A percentile compares a stretch with the other conserved stretches of the same genome.
Evolutionary conservation across 768 basidiomycete species (phyloP).

Genomic region (Boletus pseudopeckii): DNA sequence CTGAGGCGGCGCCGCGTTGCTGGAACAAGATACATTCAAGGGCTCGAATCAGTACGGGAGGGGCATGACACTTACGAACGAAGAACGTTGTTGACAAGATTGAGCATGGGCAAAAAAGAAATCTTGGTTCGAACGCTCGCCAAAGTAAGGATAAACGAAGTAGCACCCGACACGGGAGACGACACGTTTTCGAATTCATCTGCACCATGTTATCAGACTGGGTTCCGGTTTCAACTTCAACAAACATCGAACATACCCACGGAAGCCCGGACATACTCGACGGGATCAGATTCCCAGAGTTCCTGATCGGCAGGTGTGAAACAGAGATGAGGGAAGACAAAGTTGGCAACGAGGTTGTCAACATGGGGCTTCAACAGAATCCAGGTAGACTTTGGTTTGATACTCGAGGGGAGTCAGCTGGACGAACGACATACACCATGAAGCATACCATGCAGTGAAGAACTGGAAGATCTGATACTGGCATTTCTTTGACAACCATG

Average conservation of each 20-base stretch:
- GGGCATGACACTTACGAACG: slow-evolving; percentile 45
- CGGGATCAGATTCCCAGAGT: slow-evolving; percentile 77
- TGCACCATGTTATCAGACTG: slow-evolving; percentile 26
- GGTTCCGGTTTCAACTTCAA: background rate
- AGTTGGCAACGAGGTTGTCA: slow-evolving; percentile 69
- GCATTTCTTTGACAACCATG: slow-evolving; percentile 80
- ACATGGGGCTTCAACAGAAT: slow-evolving; percentile 81
- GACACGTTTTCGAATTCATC: slow-evolving; percentile 82
- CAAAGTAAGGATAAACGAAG: slow-evolving; percentile 74
- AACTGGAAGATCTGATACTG: slow-evolving; percentile 82
- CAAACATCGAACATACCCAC: slow-evolving; percentile 49
- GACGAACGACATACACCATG: background rate
- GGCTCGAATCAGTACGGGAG: background rate
- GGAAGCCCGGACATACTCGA: slow-evolving; percentile 75
- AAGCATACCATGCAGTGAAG: slow-evolving; percentile 78
- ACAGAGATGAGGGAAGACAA: slow-evolving; percentile 83
- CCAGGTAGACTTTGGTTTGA: slow-evolving; percentile 95
- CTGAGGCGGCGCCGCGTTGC: slow-evolving; percentile 55
- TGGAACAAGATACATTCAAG: slow-evolving; percentile 16
- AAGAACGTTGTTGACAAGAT: slow-evolving; percentile 73
- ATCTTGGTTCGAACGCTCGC: slow-evolving; percentile 76
- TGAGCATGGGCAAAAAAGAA: slow-evolving; percentile 78
- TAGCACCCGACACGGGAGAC: slow-evolving; percentile 74
- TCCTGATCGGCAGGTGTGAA: slow-evolving; percentile 67
- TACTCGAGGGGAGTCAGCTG: slow-evolving; percentile 43